Evolutionary conservation across 768 basidiomycete genomes (phyloP).

Genomic region (Pholiota molesta): DNA sequence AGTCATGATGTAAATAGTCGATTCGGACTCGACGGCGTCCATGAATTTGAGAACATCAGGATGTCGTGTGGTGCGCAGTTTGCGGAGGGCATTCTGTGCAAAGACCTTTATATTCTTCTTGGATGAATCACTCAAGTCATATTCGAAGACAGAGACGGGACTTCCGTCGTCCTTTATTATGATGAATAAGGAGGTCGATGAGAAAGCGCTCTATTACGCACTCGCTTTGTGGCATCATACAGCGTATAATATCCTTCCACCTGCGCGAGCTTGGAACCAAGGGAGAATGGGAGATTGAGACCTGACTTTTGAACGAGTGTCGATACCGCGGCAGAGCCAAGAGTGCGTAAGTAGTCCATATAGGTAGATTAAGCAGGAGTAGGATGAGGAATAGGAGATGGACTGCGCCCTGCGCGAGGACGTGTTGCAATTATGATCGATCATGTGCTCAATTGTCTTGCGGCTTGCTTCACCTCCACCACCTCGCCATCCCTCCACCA

Average conservation of each 20-base stretch:
- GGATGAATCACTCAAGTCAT: slow-evolving; percentile 68
- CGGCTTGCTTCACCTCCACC: neutral
- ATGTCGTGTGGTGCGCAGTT: slow-evolving; percentile 89
- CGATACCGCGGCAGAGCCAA: slow-evolving; percentile 87
- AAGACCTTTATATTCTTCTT: slow-evolving; percentile 68
- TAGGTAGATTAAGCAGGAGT: neutral
- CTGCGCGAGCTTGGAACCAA: slow-evolving; percentile 72
- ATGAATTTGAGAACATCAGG: slow-evolving; percentile 96
- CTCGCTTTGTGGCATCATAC: slow-evolving; percentile 88
- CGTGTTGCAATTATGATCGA: neutral
- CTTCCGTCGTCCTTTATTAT: slow-evolving; percentile 80
- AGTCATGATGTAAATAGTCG: slow-evolving; percentile 88
- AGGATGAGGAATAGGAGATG: neutral
- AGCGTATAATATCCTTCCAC: slow-evolving; percentile 82
- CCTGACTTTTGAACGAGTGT: slow-evolving; percentile 94
- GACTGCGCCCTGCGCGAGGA: neutral
- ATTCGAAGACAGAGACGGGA: slow-evolving; percentile 89
- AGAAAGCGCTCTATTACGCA: slow-evolving; percentile 30
- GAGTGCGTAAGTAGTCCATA: slow-evolving; percentile 84
- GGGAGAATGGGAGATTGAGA: slow-evolving; percentile 83
- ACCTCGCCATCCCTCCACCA: neutral
- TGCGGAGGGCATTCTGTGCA: slow-evolving; percentile 88
- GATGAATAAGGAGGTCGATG: slow-evolving; percentile 16
- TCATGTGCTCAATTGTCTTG: slow-evolving; percentile 6
- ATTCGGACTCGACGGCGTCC: slow-evolving; percentile 90